phyloP scores from a whole-genome alignment of 2,329 filamentous ascomycete genomes.

The Shiraia bambusicola region DNA sequence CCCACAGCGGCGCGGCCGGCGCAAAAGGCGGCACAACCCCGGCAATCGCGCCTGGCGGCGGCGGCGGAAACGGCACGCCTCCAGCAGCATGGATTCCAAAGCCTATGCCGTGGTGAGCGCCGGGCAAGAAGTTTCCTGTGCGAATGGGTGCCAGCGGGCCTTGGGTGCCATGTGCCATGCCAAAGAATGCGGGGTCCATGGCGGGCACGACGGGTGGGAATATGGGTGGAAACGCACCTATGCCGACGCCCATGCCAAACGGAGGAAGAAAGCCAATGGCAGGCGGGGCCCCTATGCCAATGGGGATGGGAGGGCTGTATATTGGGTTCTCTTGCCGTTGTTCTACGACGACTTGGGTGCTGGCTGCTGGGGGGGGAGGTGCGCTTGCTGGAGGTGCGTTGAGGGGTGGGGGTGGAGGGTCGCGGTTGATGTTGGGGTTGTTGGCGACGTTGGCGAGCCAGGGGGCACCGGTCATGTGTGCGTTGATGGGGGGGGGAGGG shows the following conservation, averaged over 20 bases:
- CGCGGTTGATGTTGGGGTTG: slow-evolving; percentile 40
- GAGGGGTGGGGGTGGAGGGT: slow-evolving; percentile 32
- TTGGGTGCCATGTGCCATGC: slow-evolving; percentile 16
- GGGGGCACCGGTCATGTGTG: slow-evolving; percentile 30
- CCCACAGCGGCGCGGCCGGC: slow-evolving; percentile 26
- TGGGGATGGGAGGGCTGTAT: slow-evolving; percentile 23
- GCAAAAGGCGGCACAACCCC: slow-evolving; percentile 27
- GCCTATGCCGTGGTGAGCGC: slow-evolving; percentile 28
- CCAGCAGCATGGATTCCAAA: slow-evolving; percentile 24
- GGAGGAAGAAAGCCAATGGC: slow-evolving; percentile 16
- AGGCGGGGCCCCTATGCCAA: slow-evolving; percentile 22
- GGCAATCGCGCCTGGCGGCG: slow-evolving; percentile 23
- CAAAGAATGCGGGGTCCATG: slow-evolving; percentile 25
- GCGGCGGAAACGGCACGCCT: slow-evolving; percentile 28
- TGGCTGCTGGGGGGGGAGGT: slow-evolving; percentile 6
- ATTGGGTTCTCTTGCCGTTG: slow-evolving; percentile 26
- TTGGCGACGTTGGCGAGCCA: slow-evolving; percentile 34
- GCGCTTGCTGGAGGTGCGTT: slow-evolving; percentile 14
- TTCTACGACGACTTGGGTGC: slow-evolving; percentile 19
- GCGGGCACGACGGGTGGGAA: slow-evolving; percentile 7
- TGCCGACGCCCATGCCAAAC: slow-evolving; percentile 21
- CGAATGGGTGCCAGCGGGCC: slow-evolving; percentile 30
- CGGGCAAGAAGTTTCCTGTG: slow-evolving; percentile 25
- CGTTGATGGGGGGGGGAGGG: background rate
- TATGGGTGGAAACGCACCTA: slow-evolving; percentile 29